Evolutionary conservation across 1,284 basidiomycete genomes (phyloP).

Genomic region (Pyrrhoderma lamaoense): DNA sequence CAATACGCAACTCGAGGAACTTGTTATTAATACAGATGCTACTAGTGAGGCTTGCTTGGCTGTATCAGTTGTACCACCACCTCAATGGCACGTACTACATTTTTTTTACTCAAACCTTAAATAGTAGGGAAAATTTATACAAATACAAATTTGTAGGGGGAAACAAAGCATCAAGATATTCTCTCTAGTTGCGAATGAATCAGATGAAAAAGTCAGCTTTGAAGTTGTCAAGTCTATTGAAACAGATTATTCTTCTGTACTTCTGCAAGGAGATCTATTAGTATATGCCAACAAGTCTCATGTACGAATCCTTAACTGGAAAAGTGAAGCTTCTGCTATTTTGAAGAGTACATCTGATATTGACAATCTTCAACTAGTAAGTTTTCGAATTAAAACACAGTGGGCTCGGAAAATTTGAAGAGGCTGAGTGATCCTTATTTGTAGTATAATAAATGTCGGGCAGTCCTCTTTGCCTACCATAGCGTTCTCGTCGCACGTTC

Average conservation of each 20-base stretch:
- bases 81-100: constrained; percentile 31
- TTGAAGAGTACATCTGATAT: constrained; percentile 33
- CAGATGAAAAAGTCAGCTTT: constrained; percentile 19
- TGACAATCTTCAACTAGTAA: constrained; percentile 22
- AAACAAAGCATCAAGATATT: too few species aligned
- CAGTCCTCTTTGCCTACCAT: constrained; percentile 41
- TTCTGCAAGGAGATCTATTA: constrained; percentile 37
- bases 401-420: too few species aligned
- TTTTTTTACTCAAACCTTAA: too few species aligned
- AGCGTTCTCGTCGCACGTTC: constrained; percentile 50
- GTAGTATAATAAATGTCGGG: constrained; percentile 40
- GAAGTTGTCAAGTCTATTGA: constrained; percentile 22
- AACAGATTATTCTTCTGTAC: constrained; percentile 21
- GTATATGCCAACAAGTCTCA: constrained; percentile 46
- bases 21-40: constrained; percentile 38
- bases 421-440: too few species aligned
- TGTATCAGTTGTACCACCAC: constrained; percentile 34
- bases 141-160: too few species aligned
- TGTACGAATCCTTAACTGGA: constrained; percentile 49
- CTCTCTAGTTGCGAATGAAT: constrained; percentile 14
- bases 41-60: constrained; percentile 40
- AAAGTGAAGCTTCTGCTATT: constrained; percentile 35
- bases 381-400: too few species aligned
- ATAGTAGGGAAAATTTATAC: too few species aligned
- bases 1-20: constrained; percentile 38